Evolutionary conservation across 2,329 filamentous ascomycete genomes (phyloP).

Genomic region (Penicillium sp.): DNA sequence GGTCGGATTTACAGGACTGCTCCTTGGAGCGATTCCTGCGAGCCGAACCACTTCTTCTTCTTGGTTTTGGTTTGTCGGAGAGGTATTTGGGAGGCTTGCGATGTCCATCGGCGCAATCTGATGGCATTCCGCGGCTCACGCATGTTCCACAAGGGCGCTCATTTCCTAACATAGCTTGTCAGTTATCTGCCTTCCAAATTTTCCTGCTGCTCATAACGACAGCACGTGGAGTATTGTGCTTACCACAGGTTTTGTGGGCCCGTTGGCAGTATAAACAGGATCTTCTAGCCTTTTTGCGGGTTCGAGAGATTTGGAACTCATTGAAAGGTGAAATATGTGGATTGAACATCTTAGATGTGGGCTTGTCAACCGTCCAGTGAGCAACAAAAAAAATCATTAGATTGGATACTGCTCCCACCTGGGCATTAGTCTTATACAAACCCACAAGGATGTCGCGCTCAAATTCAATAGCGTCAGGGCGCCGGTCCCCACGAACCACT

Average conservation of each 20-base stretch:
- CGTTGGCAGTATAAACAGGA: constrained; percentile 15
- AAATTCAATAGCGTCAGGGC: no score
- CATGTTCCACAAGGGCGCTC: constrained; percentile 14
- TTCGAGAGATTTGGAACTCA: background rate
- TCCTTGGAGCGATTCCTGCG: background rate
- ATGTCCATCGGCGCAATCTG: constrained; percentile 11
- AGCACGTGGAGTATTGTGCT: background rate
- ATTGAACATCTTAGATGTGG: background rate
- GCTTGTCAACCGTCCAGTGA: no score
- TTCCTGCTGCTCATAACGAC: background rate
- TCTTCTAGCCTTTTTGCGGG: constrained; percentile 11
- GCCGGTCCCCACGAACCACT: no score
- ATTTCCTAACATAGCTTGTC: constrained; percentile 7
- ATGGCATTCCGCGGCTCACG: constrained; percentile 1
- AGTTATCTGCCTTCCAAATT: background rate
- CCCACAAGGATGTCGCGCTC: no score
- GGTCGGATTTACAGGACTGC: background rate
- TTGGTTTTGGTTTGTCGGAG: background rate
- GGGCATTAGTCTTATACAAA: no score
- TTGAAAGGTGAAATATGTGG: background rate
- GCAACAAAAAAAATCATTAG: no score
- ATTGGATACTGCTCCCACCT: no score
- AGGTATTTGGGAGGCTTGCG: constrained; percentile 16
- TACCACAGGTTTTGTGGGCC: constrained; percentile 18
- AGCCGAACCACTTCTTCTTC: background rate